These are phyloP conservation scores for Keqinozyma sinolaborantium DNA, from an alignment of 1,139 yeast species.

Conservation along the genomic window DNA sequence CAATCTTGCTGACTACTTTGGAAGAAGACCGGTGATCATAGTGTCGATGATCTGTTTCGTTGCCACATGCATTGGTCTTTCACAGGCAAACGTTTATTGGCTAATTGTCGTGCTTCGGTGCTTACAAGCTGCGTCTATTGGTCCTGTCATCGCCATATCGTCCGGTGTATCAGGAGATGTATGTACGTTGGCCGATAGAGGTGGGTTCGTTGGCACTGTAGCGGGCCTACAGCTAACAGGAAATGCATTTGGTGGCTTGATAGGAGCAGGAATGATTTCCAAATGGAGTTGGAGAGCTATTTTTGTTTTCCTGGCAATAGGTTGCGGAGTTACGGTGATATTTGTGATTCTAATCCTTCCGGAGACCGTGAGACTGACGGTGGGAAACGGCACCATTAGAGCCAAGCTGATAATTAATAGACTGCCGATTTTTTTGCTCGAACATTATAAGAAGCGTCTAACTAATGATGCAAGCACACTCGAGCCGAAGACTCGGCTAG, in stretches of 20 bases:
- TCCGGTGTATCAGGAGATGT: conserved; percentile 42
- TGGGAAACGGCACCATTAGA: conserved; percentile 35
- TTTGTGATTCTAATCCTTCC: conserved; percentile 24
- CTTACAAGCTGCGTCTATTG: conserved; percentile 39
- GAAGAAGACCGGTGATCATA: conserved; percentile 33
- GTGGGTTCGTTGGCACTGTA: conserved; percentile 37
- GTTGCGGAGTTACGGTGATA: conserved; percentile 29
- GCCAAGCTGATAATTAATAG: conserved; percentile 20
- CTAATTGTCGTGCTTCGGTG: conserved; percentile 32
- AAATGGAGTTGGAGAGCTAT: conserved; percentile 36
- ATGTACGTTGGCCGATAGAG: conserved; percentile 32
- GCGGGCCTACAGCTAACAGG: conserved; percentile 35
- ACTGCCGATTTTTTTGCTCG: conserved; percentile 21
- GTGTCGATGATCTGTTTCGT: conserved; percentile 23
- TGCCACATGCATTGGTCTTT: conserved; percentile 33
- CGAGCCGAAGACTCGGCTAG: conserved; percentile 15
- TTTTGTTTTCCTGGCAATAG: conserved; percentile 34
- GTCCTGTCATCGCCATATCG: conserved; percentile 37
- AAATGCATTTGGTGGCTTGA: conserved; percentile 37
- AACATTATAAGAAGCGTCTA: conserved; percentile 19
- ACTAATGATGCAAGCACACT: conserved; percentile 26
- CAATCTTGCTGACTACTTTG: conserved; percentile 32
- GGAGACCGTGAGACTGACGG: conserved; percentile 33
- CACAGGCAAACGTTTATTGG: conserved; percentile 34
- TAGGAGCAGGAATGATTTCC: conserved; percentile 33